These are phyloP conservation scores for grape (Vitis vinifera) DNA, from an alignment of 164 flowering plant species.

Conservation along the genomic window DNA sequence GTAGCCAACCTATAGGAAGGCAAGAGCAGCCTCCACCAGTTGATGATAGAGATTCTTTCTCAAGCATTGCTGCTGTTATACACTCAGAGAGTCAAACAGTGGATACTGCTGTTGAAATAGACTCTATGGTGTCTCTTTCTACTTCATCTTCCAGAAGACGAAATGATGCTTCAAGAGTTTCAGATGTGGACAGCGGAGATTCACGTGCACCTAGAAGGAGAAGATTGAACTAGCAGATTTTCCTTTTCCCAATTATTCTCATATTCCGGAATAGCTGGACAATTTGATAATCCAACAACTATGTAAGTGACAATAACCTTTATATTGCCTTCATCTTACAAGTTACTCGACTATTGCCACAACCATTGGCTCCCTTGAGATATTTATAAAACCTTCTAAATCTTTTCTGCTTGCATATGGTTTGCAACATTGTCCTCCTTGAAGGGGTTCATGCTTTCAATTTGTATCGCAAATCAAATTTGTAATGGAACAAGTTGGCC, in stretches of 20 bases:
- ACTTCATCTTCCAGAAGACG: conserved; percentile 65
- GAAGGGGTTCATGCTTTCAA: background rate
- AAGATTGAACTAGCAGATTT: conserved; percentile 38
- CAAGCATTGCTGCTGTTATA: conserved; percentile 74
- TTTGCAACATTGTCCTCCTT: conserved; percentile 1
- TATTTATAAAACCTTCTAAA: background rate
- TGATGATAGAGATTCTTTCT: conserved; percentile 75
- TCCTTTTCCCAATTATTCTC: conserved; percentile 1
- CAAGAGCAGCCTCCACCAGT: conserved; percentile 47
- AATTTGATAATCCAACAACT: background rate
- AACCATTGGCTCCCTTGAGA: background rate
- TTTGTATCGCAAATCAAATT: conserved; percentile 5
- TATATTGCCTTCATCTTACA: conserved; percentile 4
- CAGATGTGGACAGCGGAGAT: conserved; percentile 70
- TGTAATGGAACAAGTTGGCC: conserved; percentile 1
- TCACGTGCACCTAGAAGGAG: conserved; percentile 72
- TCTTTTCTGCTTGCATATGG: conserved; percentile 1
- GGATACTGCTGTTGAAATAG: conserved; percentile 75
- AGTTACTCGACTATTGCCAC: background rate
- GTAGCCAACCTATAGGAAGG: conserved; percentile 36
- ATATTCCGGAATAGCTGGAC: background rate
- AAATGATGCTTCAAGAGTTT: conserved; percentile 50
- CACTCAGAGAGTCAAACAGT: conserved; percentile 61
- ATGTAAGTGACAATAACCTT: conserved; percentile 13
- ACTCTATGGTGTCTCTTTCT: conserved; percentile 59